Evolutionary conservation across 2,329 filamentous ascomycete genomes (phyloP).

Genomic region (Fusarium chlamydosporum): DNA sequence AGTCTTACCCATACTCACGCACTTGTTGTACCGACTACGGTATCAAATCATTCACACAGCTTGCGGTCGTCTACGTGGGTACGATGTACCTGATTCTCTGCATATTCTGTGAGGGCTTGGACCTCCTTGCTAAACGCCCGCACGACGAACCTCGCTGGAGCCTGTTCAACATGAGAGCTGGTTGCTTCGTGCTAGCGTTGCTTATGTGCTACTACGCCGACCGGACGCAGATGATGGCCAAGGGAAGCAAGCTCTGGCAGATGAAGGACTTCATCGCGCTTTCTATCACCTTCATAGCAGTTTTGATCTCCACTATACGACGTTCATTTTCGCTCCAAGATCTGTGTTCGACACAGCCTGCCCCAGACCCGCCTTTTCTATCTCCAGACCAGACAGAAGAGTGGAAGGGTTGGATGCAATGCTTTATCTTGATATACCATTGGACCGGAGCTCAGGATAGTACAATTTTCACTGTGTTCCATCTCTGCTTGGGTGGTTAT

Average conservation of each 20-base stretch:
- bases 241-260: conserved; percentile 32
- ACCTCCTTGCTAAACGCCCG: background rate
- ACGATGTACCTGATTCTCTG: conserved; percentile 30
- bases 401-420: conserved; percentile 76
- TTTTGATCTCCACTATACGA: conserved; percentile 30
- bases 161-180: conserved; percentile 41
- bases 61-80: conserved; percentile 30
- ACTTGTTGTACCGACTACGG: conserved; percentile 68
- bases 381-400: conserved; percentile 67
- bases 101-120: conserved; percentile 8
- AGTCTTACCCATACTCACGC: conserved; percentile 60
- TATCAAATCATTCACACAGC: conserved; percentile 37
- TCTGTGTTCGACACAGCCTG: rapidly evolving
- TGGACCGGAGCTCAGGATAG: conserved; percentile 65
- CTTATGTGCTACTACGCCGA: conserved; percentile 48
- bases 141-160: background rate
- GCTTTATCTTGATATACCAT: conserved; percentile 66
- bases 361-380: background rate
- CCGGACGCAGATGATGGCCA: conserved; percentile 47
- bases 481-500: conserved; percentile 68
- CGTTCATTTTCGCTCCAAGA: conserved; percentile 1
- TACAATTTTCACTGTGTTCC: conserved; percentile 67
- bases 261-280: conserved; percentile 39
- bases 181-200: conserved; percentile 43
- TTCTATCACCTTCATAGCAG: conserved; percentile 2